Conservation (phyloP, 352 stramenopile genomes). For the Pilasporangium apinafurcum region DNA sequence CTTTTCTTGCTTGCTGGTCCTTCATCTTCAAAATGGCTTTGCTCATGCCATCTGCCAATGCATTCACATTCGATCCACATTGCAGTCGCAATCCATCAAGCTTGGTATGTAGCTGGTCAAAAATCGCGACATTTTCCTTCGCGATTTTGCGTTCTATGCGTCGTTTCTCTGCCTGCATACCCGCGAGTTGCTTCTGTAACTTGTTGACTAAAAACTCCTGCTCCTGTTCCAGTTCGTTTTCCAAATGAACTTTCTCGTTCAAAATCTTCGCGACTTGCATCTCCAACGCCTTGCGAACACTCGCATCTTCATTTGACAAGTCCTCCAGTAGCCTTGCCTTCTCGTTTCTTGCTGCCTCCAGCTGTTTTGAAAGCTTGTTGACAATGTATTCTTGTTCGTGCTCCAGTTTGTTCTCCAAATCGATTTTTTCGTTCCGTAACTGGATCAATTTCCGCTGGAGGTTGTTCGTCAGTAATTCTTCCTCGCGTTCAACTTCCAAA, state of each 20-base stretch:
- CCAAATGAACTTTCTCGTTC: constrained; percentile 77
- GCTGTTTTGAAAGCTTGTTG: constrained; percentile 86
- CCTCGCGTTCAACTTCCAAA: constrained; percentile 84
- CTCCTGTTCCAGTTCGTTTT: constrained; percentile 86
- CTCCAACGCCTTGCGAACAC: constrained; percentile 59
- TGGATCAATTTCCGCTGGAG: constrained; percentile 88
- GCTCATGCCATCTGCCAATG: constrained; percentile 46
- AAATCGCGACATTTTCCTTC: constrained; percentile 60
- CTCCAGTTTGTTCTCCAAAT: constrained; percentile 90
- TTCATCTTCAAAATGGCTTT: constrained; percentile 40
- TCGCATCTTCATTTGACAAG: constrained; percentile 59
- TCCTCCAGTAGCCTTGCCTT: constrained; percentile 67
- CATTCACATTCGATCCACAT: constrained; percentile 53
- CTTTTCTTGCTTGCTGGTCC: constrained; percentile 50
- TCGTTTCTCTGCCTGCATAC: constrained; percentile 61
- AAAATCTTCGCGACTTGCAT: constrained; percentile 77
- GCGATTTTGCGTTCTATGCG: constrained; percentile 68
- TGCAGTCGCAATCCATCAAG: constrained; percentile 48
- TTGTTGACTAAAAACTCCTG: constrained; percentile 86
- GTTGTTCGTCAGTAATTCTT: constrained; percentile 88
- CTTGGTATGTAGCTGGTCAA: constrained; percentile 67
- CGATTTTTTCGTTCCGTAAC: constrained; percentile 85
- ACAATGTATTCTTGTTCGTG: constrained; percentile 91
- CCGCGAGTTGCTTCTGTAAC: constrained; percentile 75
- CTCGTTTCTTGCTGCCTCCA: constrained; percentile 59